A percentile compares a stretch with the other conserved stretches of the same genome.
phyloP scores from a whole-genome alignment of 2,329 filamentous ascomycete genomes.

The Botryotinia narcissicola region DNA sequence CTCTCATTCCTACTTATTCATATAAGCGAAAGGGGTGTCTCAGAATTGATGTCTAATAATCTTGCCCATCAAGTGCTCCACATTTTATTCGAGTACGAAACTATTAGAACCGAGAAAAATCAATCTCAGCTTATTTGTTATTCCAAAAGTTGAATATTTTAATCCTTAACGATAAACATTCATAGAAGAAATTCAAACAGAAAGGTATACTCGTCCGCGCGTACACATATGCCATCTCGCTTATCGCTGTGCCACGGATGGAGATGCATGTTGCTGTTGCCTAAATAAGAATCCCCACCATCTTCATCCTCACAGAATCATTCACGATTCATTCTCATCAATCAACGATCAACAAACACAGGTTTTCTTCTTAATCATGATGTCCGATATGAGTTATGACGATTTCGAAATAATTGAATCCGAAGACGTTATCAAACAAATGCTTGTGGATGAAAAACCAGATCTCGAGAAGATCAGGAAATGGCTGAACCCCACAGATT shows the following conservation, averaged over 20 bases:
- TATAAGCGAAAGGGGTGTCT: background rate
- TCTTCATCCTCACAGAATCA: background rate
- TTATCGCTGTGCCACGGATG: background rate
- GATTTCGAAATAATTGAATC: slow-evolving; percentile 5
- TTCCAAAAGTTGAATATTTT: background rate
- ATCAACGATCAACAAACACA: too few species aligned
- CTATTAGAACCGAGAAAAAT: background rate
- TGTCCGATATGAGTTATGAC: background rate
- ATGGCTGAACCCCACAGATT: slow-evolving; percentile 31
- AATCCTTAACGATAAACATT: background rate
- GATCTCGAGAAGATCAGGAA: background rate
- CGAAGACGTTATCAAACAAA: background rate
- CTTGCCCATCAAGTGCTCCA: background rate
- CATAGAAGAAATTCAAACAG: background rate
- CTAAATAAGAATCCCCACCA: background rate
- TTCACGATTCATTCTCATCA: background rate
- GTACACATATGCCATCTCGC: slow-evolving; percentile 1
- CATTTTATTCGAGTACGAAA: background rate
- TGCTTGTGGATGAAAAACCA: background rate
- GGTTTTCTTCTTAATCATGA: background rate
- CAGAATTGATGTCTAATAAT: background rate
- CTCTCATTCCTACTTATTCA: background rate
- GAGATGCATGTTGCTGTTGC: background rate
- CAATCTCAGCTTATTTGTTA: background rate
- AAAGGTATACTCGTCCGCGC: background rate